Evolutionary conservation across 1,139 yeast species (phyloP).

Genomic region (Geotrichum histeridarum): DNA sequence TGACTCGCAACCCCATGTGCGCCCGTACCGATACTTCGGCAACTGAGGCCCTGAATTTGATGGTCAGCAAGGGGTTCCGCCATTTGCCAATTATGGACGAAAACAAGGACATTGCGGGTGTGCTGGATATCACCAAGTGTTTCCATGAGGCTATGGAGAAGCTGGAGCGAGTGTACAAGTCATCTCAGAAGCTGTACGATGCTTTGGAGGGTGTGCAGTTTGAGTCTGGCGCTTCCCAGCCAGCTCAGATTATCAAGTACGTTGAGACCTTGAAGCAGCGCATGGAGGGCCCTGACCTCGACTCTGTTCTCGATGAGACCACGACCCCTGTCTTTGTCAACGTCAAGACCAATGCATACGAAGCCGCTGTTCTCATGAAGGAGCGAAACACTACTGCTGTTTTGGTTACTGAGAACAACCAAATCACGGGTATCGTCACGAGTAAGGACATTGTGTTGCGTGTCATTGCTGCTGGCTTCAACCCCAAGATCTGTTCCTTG

Average conservation of each 20-base stretch:
- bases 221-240: conserved; percentile 63
- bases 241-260: conserved; percentile 65
- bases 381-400: conserved; percentile 79
- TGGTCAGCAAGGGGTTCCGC: conserved; percentile 79
- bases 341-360: conserved; percentile 66
- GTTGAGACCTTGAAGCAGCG: conserved; percentile 66
- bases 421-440: conserved; percentile 80
- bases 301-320: conserved; percentile 55
- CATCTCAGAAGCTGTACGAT: conserved; percentile 70
- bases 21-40: conserved; percentile 69
- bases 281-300: conserved; percentile 76
- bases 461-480: conserved; percentile 82
- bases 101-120: conserved; percentile 66
- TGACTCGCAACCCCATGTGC: conserved; percentile 82
- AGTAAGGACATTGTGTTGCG: conserved; percentile 84
- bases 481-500: conserved; percentile 72
- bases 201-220: conserved; percentile 76
- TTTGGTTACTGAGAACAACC: conserved; percentile 59
- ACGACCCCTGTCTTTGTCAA: conserved; percentile 66
- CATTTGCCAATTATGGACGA: conserved; percentile 83
- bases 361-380: conserved; percentile 76
- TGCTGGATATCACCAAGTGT: conserved; percentile 80
- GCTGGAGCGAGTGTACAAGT: conserved; percentile 71
- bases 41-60: conserved; percentile 72
- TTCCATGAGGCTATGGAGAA: conserved; percentile 89